Conservation (phyloP, 1,284 basidiomycete genomes). For the Athelia psychrophila region DNA sequence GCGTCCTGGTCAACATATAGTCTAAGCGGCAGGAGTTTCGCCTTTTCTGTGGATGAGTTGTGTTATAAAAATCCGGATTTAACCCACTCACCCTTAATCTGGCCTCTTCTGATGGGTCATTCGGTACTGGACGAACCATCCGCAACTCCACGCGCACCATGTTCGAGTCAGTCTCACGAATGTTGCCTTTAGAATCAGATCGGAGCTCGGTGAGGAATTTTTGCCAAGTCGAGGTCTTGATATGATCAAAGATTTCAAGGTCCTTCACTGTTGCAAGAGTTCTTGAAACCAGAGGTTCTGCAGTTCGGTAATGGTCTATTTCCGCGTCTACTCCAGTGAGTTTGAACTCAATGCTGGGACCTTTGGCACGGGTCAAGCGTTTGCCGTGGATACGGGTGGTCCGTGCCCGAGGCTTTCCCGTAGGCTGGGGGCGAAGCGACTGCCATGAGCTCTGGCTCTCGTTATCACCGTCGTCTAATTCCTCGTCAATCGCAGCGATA, state of each 20-base stretch:
- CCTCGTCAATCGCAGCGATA: conserved; percentile 89
- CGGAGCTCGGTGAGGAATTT: conserved; percentile 90
- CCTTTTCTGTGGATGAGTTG: conserved; percentile 39
- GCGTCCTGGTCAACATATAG: conserved; percentile 98
- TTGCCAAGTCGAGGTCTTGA: conserved; percentile 98
- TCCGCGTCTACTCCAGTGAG: conserved; percentile 67
- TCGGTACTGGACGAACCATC: conserved; percentile 68
- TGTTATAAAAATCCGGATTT: not conserved
- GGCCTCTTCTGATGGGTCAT: conserved; percentile 72
- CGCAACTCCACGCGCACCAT: conserved; percentile 90
- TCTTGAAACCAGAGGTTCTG: conserved; percentile 60
- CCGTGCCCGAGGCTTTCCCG: conserved; percentile 34
- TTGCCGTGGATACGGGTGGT: conserved; percentile 49
- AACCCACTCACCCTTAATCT: conserved; percentile 66
- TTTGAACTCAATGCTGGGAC: conserved; percentile 83
- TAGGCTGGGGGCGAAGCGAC: conserved; percentile 51
- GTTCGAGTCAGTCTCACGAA: conserved; percentile 85
- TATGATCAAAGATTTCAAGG: conserved; percentile 92
- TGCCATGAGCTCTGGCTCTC: conserved; percentile 84
- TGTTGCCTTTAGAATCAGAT: conserved; percentile 79
- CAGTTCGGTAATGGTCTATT: conserved; percentile 61
- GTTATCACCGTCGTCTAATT: conserved; percentile 79
- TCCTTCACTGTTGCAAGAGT: conserved; percentile 66
- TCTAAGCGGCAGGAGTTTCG: conserved; percentile 85
- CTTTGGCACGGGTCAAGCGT: conserved; percentile 73